Percentiles rank a stretch among this genome's conserved stretches.
Conservation (phyloP, 2,329 filamentous ascomycete species). For the Fusarium sp. region DNA sequence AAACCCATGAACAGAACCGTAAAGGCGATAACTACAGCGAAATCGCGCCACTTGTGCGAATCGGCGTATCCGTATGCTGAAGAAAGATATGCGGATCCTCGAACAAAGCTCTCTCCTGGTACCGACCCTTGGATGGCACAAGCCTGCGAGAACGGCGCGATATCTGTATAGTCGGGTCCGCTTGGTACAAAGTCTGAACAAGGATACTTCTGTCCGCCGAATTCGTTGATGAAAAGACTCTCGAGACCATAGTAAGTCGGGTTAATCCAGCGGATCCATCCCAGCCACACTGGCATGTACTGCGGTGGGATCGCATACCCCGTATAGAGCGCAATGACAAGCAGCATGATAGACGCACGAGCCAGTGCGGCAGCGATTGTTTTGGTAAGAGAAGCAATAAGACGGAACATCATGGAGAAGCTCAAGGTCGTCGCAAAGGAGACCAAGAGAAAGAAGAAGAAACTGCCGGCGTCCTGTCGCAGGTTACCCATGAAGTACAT, state of each 20-base stretch:
- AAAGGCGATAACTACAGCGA: constrained; percentile 41
- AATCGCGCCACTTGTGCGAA: constrained; percentile 44
- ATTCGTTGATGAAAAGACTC: constrained; percentile 73
- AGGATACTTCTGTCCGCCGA: constrained; percentile 60
- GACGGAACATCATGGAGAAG: constrained; percentile 74
- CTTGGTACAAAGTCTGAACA: constrained; percentile 59
- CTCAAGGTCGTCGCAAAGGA: constrained; percentile 68
- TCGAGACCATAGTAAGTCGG: constrained; percentile 75
- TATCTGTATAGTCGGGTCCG: constrained; percentile 36
- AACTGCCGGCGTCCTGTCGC: constrained; percentile 66
- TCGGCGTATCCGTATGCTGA: constrained; percentile 31
- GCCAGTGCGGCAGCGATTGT: constrained; percentile 46
- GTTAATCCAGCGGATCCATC: constrained; percentile 76
- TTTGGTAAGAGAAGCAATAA: constrained; percentile 48
- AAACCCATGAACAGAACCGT: constrained; percentile 40
- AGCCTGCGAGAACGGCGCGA: constrained; percentile 18
- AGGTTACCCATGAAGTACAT: constrained; percentile 77
- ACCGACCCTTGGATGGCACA: constrained; percentile 29
- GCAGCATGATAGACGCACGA: constrained; percentile 44
- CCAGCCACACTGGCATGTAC: constrained; percentile 64
- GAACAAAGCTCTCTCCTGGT: constrained; percentile 34
- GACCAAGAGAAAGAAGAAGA: constrained; percentile 64
- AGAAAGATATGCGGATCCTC: constrained; percentile 29
- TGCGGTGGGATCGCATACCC: constrained; percentile 61
- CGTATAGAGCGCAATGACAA: constrained; percentile 61